Evolutionary conservation across 352 stramenopile species (phyloP).

Genomic region (Globisporangium paddicum): DNA sequence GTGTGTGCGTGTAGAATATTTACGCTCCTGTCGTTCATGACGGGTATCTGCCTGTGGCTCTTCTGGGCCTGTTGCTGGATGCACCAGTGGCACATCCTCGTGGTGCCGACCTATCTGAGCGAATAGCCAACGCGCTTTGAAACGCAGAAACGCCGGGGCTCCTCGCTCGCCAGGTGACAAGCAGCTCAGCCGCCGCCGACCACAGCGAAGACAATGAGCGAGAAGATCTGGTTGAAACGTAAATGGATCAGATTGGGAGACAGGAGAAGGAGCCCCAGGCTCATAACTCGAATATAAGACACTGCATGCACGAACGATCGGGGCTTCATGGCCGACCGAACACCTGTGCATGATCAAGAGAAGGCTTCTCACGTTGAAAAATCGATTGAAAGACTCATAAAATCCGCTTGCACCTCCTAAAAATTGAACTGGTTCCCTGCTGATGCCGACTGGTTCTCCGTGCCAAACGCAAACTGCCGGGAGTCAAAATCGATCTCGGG

Average conservation of each 20-base stretch:
- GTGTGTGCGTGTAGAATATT: conserved; percentile 53
- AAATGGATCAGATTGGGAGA: neutral
- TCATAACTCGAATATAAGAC: conserved; percentile 7
- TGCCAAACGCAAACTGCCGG: conserved; percentile 66
- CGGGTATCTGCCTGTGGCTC: conserved; percentile 83
- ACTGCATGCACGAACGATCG: neutral
- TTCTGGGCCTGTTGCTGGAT: conserved; percentile 90
- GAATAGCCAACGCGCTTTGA: conserved; percentile 45
- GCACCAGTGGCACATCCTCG: conserved; percentile 87
- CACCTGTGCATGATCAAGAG: neutral
- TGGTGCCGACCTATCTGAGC: conserved; percentile 71
- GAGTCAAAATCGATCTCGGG: conserved; percentile 44
- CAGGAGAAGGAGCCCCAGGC: neutral
- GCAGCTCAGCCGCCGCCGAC: neutral
- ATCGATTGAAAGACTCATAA: conserved; percentile 1
- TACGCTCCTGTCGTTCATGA: conserved; percentile 77
- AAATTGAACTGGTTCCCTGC: conserved; percentile 11
- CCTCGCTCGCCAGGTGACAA: neutral
- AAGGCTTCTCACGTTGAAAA: neutral
- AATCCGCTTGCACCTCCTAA: neutral
- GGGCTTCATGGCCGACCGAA: neutral
- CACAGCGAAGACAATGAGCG: neutral
- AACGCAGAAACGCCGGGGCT: no score
- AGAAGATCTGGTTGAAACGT: neutral
- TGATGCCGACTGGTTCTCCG: conserved; percentile 16